phyloP scores from a whole-genome alignment of 805 yeast genomes.

The Cyberlindnera nakhonratchasimensis region DNA sequence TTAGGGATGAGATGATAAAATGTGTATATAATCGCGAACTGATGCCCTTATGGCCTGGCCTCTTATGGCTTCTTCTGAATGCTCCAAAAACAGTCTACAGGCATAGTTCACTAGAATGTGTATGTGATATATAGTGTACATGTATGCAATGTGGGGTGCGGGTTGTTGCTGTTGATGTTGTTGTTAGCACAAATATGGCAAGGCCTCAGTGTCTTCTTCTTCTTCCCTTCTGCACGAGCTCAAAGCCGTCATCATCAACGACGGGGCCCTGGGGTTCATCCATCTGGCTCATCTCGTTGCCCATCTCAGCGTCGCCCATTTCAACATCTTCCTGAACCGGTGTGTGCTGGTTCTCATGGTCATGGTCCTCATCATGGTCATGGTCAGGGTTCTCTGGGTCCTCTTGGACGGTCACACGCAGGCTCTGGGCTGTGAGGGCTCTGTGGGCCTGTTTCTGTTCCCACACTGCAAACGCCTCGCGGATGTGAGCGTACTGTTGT shows the following conservation, averaged over 20 bases:
- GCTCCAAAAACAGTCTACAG: no score
- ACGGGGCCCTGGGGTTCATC: slow-evolving; percentile 53
- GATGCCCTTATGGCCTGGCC: neutral
- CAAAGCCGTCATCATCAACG: slow-evolving; percentile 94
- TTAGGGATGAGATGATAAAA: neutral
- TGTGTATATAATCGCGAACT: neutral
- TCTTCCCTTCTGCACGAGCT: slow-evolving; percentile 76
- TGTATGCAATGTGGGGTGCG: no score
- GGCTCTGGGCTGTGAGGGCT: slow-evolving; percentile 23
- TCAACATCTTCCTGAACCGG: slow-evolving; percentile 33
- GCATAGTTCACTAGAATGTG: no score
- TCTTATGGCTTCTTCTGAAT: no score
- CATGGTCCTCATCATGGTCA: slow-evolving; percentile 36
- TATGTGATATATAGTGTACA: no score
- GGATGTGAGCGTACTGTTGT: slow-evolving; percentile 52
- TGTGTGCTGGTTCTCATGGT: slow-evolving; percentile 18
- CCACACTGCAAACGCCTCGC: slow-evolving; percentile 58
- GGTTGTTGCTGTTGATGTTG: no score
- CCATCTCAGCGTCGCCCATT: slow-evolving; percentile 35
- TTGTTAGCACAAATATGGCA: neutral
- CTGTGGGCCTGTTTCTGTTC: slow-evolving; percentile 45
- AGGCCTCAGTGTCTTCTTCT: slow-evolving; percentile 37
- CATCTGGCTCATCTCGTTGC: no score
- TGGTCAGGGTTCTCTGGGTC: slow-evolving; percentile 63
- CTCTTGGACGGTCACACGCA: slow-evolving; percentile 42